phyloP scores from a whole-genome alignment of 768 basidiomycete genomes.

The Suillus hirtellus region DNA sequence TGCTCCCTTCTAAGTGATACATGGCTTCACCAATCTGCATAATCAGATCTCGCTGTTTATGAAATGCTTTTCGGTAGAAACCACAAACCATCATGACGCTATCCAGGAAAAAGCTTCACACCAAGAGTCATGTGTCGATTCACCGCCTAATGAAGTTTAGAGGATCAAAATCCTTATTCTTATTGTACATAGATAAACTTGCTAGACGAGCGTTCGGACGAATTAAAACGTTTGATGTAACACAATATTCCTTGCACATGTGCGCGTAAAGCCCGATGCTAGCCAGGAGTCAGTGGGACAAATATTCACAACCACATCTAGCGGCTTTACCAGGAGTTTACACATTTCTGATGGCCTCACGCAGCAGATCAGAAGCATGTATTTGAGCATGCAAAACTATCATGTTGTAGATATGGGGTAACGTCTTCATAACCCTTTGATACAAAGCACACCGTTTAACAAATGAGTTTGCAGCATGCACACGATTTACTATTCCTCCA shows the following conservation, averaged over 20 bases:
- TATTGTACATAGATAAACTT: constrained; percentile 16
- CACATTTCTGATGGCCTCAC: neutral
- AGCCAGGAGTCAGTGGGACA: too few species aligned
- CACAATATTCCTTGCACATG: neutral
- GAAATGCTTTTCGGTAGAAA: constrained; percentile 28
- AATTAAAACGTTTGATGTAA: neutral
- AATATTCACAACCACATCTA: neutral
- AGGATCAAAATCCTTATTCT: constrained; percentile 16
- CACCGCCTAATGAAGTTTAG: constrained; percentile 21
- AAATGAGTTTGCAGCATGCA: neutral
- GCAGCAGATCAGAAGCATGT: neutral
- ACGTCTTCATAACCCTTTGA: neutral
- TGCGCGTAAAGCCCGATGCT: neutral
- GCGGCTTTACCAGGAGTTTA: neutral
- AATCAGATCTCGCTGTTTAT: constrained; percentile 32
- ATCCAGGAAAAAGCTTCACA: constrained; percentile 23
- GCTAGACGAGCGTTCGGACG: neutral
- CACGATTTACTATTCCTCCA: neutral
- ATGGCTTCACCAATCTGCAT: constrained; percentile 6
- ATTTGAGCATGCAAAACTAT: neutral
- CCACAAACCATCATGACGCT: constrained; percentile 14
- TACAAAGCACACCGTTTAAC: neutral
- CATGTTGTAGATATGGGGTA: neutral
- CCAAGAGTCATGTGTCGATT: constrained; percentile 10
- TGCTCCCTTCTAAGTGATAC: constrained; percentile 11